Evolutionary conservation across 306 rosid genomes (phyloP).

Genomic region (Prunus dulcis): DNA sequence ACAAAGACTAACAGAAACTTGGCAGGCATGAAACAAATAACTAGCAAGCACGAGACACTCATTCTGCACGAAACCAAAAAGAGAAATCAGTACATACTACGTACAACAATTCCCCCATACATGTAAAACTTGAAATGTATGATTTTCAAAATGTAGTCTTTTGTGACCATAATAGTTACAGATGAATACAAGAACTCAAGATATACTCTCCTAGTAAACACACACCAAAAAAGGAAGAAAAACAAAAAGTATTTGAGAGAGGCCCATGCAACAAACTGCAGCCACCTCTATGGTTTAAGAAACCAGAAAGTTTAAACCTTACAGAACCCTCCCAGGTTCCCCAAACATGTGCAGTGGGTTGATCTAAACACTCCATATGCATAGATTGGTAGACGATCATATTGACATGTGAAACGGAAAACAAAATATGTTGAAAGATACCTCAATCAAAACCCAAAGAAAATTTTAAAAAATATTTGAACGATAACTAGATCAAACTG

Average conservation of each 20-base stretch:
- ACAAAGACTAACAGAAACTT: constrained; percentile 63
- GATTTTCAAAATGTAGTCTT: background rate
- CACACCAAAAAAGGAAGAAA: background rate
- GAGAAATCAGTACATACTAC: constrained; percentile 8
- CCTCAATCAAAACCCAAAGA: no score
- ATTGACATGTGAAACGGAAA: background rate
- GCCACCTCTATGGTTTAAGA: background rate
- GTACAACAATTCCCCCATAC: background rate
- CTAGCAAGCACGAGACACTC: constrained; percentile 93
- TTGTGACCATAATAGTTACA: background rate
- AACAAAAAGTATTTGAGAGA: background rate
- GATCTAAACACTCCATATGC: constrained; percentile 44
- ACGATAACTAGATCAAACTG: constrained; percentile 68
- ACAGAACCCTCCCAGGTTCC: background rate
- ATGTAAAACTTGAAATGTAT: background rate
- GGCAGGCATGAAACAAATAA: constrained; percentile 61
- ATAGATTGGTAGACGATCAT: background rate
- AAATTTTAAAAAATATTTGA: background rate
- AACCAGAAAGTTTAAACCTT: background rate
- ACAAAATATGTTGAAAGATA: no score
- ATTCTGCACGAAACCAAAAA: constrained; percentile 50
- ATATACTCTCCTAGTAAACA: background rate
- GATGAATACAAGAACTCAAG: background rate
- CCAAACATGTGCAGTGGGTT: background rate
- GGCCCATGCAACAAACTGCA: background rate